Evolutionary conservation across 495 filamentous ascomycete genomes (phyloP), one percentile per base, ranked within the genome.

Genomic region (Penicillium lividum): DNA sequence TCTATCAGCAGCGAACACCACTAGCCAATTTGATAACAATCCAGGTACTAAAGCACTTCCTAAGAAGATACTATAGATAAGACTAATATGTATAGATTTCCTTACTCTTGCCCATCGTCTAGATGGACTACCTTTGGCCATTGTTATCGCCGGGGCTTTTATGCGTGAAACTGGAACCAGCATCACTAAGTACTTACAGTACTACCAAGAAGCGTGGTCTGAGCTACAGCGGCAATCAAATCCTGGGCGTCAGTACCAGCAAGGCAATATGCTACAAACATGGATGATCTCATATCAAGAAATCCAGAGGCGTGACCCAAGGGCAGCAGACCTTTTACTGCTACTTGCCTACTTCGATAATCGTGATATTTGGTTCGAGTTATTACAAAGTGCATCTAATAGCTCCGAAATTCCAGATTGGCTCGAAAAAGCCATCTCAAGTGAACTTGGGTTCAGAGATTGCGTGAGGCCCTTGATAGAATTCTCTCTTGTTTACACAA

Each of bases 361-460:
- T 58, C 74, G 77, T 55, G 79, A 83, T 67, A 67, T 82, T 38
- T 83, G 78, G 79, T 80, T 71, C 55, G 73, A 79, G 55, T 68
- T 82, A 52, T 15, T 78, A 22, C n/a, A 60, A 27, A 46, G 56
- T 51, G 57, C 59, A 15, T 15, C 8, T 1, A 0, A 67, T 49
- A 45, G 50, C 57, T 60, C 54, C 2, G 7, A 63, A 13, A 33
- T 58, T 2, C 73, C 69, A 0, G 7, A 9, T 8, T 79, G 69
- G 75, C 60, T 77, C 15, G 11, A 61, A 62, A 56, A 55, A 16
- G 51, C 63, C 8, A 60, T 67, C 48, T 62, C 63, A 53, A 63
- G 60, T 33, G 59, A 59, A 55, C 56, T 78, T 3, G 48, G 42
- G 25, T 78, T 79, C 40, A 65, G 67, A 51, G 30, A 18, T 8